These are phyloP conservation scores for Nadsonia starkeyi-henricii DNA, from an alignment of 1,139 yeast genomes.

Conservation along the genomic window DNA sequence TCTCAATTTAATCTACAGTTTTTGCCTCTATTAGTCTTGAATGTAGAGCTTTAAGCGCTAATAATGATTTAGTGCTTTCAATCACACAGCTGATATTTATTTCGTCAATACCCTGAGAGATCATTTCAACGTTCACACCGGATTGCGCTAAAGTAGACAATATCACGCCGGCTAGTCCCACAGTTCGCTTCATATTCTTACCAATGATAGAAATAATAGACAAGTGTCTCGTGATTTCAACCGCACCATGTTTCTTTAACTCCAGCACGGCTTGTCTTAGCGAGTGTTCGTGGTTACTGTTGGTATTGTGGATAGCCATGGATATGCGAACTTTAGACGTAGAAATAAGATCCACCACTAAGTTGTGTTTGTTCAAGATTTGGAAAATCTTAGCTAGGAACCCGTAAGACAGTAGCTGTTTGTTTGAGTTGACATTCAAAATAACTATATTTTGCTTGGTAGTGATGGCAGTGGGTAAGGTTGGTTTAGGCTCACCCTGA, in stretches of 20 bases:
- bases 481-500: constrained; percentile 21
- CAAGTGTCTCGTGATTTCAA: constrained; percentile 76
- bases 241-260: constrained; percentile 67
- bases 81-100: constrained; percentile 93
- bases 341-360: constrained; percentile 90
- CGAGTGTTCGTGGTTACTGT: constrained; percentile 51
- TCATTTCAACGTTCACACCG: constrained; percentile 90
- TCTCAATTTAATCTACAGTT: no score
- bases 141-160: constrained; percentile 89
- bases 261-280: constrained; percentile 56
- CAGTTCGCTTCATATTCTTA: constrained; percentile 88
- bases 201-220: constrained; percentile 91
- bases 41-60: constrained; percentile 45
- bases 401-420: constrained; percentile 86
- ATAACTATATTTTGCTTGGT: constrained; percentile 89
- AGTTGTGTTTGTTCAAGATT: constrained; percentile 65
- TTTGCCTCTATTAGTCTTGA: neutral
- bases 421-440: constrained; percentile 83
- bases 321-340: constrained; percentile 97
- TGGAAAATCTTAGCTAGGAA: constrained; percentile 84
- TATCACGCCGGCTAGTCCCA: constrained; percentile 96
- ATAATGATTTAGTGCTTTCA: constrained; percentile 64
- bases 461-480: constrained; percentile 94
- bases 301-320: constrained; percentile 74
- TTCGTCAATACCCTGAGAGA: constrained; percentile 95